Base-by-base conservation (phyloP, 345 rosid genomes). In the Euphorbia pulcherrima region DNA sequence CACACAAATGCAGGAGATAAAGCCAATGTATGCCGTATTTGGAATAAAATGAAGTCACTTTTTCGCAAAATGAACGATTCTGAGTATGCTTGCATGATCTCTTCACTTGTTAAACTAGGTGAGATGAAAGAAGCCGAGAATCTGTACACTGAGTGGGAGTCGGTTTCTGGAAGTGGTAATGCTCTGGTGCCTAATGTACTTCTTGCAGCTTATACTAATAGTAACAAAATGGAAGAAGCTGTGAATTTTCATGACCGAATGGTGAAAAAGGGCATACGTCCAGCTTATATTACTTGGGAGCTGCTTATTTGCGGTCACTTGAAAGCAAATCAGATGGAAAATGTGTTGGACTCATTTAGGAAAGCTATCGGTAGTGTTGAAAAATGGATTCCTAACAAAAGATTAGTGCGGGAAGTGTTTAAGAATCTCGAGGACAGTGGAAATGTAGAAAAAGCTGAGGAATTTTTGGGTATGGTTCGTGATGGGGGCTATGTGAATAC, bases 271-370 rank as follows among this genome's bases (percentile, higher is more conserved):
- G 84, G 83, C 60, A 76, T 87, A 28, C 78, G 67, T 48, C 92
- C 92, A 4, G 77, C 80, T 75, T 89, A 90, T 74, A 86, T 92
- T 24, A 85, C 97, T 44, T 91, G 92, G 92, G 95, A 93, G 70
- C 92, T 89, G 74, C 86, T 91, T 56, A 79, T 90, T 0, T 81
- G 89, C 87, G 92, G 85, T 41, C 80, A 84, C 76, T 65, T 90
- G 73, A 83, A 83, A 68, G 68, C 59, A 23, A 80, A 78, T 67
- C 80, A 81, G 59, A 75, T 74, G 72, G 88, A 78, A 37, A 86
- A 81, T 33, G 92, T 84, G 54, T 56, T 90, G 54, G 83, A 80
- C 72, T 85, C 77, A 77, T 84, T 93, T 21, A 72, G 77, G 75
- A 91, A 88, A 75, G 96, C 90, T 7, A 44, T 88, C 69, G 77